phyloP scores from a whole-genome alignment of 148 eudicot genomes.

The Pharnaceum exiguum region DNA sequence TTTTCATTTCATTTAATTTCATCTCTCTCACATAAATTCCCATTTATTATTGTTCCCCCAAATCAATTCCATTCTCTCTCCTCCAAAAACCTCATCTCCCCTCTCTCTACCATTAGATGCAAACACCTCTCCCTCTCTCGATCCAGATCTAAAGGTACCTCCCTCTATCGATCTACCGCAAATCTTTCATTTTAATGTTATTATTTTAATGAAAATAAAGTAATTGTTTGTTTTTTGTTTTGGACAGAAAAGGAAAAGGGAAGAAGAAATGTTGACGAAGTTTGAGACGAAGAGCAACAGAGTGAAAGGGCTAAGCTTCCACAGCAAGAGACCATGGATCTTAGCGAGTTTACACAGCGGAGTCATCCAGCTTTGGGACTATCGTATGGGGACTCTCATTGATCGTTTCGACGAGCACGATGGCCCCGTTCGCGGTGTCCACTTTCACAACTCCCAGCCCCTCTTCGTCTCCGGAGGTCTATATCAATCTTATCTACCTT shows the following conservation, averaged over 20 bases:
- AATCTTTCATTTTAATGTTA: background rate
- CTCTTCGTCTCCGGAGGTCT: constrained; percentile 87
- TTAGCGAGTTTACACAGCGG: constrained; percentile 95
- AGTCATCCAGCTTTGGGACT: constrained; percentile 95
- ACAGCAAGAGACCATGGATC: constrained; percentile 91
- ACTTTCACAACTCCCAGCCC: constrained; percentile 84
- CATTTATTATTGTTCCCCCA: too few species aligned
- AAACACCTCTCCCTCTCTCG: background rate
- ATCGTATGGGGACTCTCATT: constrained; percentile 87
- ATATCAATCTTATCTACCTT: background rate
- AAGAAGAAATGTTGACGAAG: constrained; percentile 72
- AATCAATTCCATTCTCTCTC: constrained; percentile 21
- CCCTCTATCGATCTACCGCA: too few species aligned
- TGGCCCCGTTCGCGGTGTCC: constrained; percentile 94
- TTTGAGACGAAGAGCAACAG: constrained; percentile 95
- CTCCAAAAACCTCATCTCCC: background rate
- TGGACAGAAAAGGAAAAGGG: constrained; percentile 14
- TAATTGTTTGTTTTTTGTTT: background rate
- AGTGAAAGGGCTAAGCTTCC: constrained; percentile 92
- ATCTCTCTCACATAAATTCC: too few species aligned
- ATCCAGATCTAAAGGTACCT: too few species aligned
- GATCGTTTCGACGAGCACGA: constrained; percentile 92
- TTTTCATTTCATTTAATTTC: too few species aligned
- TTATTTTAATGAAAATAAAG: constrained; percentile 1
- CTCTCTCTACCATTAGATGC: too few species aligned